phyloP scores from a whole-genome alignment of 345 rosid species.

The Dipteronia dyeriana region DNA sequence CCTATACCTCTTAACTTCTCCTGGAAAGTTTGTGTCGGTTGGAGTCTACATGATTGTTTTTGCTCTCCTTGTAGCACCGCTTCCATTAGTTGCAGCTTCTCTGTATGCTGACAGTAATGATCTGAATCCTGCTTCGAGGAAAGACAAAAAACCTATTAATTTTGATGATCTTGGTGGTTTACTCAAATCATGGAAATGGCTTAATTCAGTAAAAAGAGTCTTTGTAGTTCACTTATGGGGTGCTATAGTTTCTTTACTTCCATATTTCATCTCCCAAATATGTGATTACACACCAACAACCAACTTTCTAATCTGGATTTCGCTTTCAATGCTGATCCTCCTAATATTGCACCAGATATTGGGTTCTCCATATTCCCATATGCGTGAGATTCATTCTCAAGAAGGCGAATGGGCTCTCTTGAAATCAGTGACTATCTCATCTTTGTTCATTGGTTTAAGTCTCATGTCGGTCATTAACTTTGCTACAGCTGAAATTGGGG shows the following conservation, averaged over 20 bases:
- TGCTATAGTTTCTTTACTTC: slow-evolving; percentile 62
- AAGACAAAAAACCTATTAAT: slow-evolving; percentile 24
- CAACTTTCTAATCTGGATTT: slow-evolving; percentile 58
- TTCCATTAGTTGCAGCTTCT: slow-evolving; percentile 85
- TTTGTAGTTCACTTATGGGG: slow-evolving; percentile 74
- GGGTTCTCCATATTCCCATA: slow-evolving; percentile 44
- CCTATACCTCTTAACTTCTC: slow-evolving; percentile 79
- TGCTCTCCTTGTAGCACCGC: slow-evolving; percentile 87
- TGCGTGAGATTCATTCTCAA: slow-evolving; percentile 27
- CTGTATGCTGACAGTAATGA: slow-evolving; percentile 61
- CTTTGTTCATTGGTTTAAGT: slow-evolving; percentile 73
- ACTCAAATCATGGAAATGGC: slow-evolving; percentile 78
- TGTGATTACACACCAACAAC: slow-evolving; percentile 53
- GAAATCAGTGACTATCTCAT: slow-evolving; percentile 83
- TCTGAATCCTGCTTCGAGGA: slow-evolving; percentile 29
- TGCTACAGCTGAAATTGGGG: slow-evolving; percentile 90
- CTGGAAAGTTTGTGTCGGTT: slow-evolving; percentile 84
- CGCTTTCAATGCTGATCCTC: slow-evolving; percentile 55
- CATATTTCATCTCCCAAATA: slow-evolving; percentile 61
- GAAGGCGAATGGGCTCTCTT: slow-evolving; percentile 62
- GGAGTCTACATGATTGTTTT: slow-evolving; percentile 97
- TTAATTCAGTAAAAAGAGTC: slow-evolving; percentile 68
- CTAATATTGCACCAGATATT: slow-evolving; percentile 41
- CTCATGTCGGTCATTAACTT: slow-evolving; percentile 94
- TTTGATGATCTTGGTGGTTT: slow-evolving; percentile 26